Evolutionary conservation across 257 asterid genomes (phyloP).

Genomic region (Forsythia suspensa): DNA sequence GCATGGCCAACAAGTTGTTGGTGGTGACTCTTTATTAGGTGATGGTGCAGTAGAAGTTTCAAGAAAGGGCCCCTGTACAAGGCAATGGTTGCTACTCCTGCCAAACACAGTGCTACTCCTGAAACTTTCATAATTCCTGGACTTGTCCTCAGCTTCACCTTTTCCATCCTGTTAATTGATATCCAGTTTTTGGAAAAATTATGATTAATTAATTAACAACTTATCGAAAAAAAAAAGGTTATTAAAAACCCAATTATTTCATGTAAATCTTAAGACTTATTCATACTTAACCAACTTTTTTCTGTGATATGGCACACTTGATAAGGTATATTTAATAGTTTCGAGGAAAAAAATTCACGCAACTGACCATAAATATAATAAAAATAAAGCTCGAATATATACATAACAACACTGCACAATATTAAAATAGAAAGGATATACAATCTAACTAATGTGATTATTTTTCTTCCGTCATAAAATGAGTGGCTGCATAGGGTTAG

Average conservation of each 20-base stretch:
- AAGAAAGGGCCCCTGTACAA: conserved; percentile 64
- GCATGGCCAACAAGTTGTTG: conserved; percentile 28
- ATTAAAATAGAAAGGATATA: too few species aligned
- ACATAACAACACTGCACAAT: too few species aligned
- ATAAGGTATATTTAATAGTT: too few species aligned
- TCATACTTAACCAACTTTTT: too few species aligned
- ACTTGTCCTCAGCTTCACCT: conserved; percentile 40
- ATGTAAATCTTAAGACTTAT: too few species aligned
- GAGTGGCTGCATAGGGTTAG: too few species aligned
- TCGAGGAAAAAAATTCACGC: too few species aligned
- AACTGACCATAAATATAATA: conserved; percentile 12
- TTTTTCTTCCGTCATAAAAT: too few species aligned
- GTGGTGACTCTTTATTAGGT: conserved; percentile 44
- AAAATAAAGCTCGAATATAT: background rate
- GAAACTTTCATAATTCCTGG: conserved; percentile 56
- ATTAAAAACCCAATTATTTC: background rate
- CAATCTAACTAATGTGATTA: too few species aligned
- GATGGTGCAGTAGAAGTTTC: conserved; percentile 55
- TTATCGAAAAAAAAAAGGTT: too few species aligned
- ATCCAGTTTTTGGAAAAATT: background rate
- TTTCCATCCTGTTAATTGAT: conserved; percentile 56
- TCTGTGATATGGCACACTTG: too few species aligned
- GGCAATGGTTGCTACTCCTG: conserved; percentile 73
- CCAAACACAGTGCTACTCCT: conserved; percentile 59
- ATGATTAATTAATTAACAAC: too few species aligned